Base-by-base conservation (phyloP, 352 stramenopile genomes). In the Globisporangium spiculum region DNA sequence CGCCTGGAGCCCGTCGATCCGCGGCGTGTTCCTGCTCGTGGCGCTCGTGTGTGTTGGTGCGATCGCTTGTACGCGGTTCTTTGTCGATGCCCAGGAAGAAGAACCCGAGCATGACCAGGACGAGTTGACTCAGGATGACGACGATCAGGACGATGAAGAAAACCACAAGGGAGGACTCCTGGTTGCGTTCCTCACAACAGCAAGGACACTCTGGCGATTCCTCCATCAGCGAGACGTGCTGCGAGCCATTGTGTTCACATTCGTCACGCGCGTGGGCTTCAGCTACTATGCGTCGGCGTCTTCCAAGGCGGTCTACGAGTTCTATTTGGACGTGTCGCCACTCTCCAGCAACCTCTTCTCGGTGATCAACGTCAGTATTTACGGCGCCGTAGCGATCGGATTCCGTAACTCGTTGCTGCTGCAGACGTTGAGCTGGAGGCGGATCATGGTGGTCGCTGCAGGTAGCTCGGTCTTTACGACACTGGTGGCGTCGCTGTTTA, bases 261-360 rank as follows among this genome's bases (percentile, higher is more conserved):
- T 90, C 38, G 26, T 88, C 26, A 75, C 71, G 10, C 71, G 74
- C 36, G 58, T 93, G 24, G 91, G 74, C 62, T 86, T 80, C 60
- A 78, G 71, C 20, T 89, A 89, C 74, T 90, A 92, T 68, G 76
- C 75, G 26, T 83, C 76, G 36, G 78, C 77, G 36, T 44, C 36
- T 12, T 67, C 75, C 41, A 87, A 88, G 48, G 82, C 80, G 5
- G 59, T 92, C 32, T 89, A 89, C 67, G 74, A 83, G 55, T 88
- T 82, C 53, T 93, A 81, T 83, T 65, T 74, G 1, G 66, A 69
- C 16, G 64, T 81, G 36, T 70, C 69, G 4, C 72, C 75, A 32
- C 59, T 93, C 26, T 63, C 75, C 27, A 85, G 71, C 27, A 84
- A 78, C 46, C 41, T 90, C 60, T 84, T 86, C 61, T 76, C 65